Evolutionary conservation across 2,329 filamentous ascomycete genomes (phyloP), one percentile per base, ranked within the genome.

Genomic region (Ceratocystis variospora): DNA sequence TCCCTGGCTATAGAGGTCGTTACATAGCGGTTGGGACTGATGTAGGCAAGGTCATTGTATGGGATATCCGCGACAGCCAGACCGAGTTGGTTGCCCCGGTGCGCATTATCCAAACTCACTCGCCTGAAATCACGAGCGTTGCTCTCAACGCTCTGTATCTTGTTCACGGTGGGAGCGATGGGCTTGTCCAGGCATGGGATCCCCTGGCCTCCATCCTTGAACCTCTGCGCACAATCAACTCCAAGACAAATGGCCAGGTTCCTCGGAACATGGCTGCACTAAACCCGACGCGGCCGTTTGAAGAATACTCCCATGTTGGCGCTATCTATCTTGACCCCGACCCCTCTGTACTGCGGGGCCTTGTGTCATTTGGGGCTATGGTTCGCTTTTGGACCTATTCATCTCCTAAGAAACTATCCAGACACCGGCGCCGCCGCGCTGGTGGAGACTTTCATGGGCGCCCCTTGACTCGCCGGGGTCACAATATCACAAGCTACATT

Each of bases 161-260:
- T 17, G 88, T 97, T 5, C 90, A 96, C 73, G 94, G 94, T 62
- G 94, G 94, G 31, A 96, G 89, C 70, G 94, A 99, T 75, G 93
- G 94, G 0, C 82, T 97, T 2, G 93, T 96, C 3, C 94, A 97
- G 74, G 89, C 91, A 5, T 99, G 94, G 94, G 94, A 99, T 77
- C 89, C 89, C n/a, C 79, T 99, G 61, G 90, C 87, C 0, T 97
- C 93, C 1, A 88, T 82, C 0, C 76, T 81, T 19, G 85, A 87
- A 22, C 90, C 94, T 0, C 82, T 97, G 63, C 85, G 91, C 48
- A 97, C 91, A 0, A 79, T 99, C 65, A 92, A 96, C 73, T 90
- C 90, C 2, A 86, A 88, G 15, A 91, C 93, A 70, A 89, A 89
- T 1, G 87, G 88, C 6, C 86, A 90, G 33, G 87, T 92, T 63